Conservation (phyloP, 257 asterid genomes). For the Euphrasia confusa region DNA sequence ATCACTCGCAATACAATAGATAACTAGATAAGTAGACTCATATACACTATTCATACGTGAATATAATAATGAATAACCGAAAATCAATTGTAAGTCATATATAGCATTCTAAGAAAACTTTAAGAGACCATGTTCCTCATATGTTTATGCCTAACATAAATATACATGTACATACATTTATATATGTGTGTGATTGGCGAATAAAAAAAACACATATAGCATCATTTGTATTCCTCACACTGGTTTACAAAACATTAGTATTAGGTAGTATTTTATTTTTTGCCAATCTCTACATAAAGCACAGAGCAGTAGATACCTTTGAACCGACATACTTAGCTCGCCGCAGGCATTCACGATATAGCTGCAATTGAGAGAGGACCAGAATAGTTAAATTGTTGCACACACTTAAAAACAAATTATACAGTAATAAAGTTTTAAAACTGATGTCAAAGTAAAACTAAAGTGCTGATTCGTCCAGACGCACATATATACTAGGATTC, state of each 20-base stretch:
- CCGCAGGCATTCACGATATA: constrained; percentile 84
- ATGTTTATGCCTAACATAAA: too few relatives aligned
- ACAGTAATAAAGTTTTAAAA: background rate
- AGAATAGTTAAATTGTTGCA: background rate
- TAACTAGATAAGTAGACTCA: background rate
- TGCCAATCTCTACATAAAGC: background rate
- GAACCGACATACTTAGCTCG: constrained; percentile 87
- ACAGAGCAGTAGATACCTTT: constrained; percentile 44
- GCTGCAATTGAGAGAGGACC: constrained; percentile 43
- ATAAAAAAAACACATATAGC: too few relatives aligned
- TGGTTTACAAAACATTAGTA: too few relatives aligned
- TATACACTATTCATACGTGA: background rate
- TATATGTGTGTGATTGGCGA: too few relatives aligned
- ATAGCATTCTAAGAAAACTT: background rate
- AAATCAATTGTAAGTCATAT: background rate
- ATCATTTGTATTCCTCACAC: too few relatives aligned
- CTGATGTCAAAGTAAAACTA: background rate
- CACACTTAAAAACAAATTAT: background rate
- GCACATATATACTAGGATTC: too few relatives aligned
- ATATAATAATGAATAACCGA: background rate
- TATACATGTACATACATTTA: too few relatives aligned
- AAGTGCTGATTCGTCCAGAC: background rate
- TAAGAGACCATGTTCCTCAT: background rate
- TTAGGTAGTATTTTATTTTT: too few relatives aligned
- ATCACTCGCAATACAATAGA: background rate